Conservation (phyloP, 176 grass and related monocot species). For the Cocos nucifera region DNA sequence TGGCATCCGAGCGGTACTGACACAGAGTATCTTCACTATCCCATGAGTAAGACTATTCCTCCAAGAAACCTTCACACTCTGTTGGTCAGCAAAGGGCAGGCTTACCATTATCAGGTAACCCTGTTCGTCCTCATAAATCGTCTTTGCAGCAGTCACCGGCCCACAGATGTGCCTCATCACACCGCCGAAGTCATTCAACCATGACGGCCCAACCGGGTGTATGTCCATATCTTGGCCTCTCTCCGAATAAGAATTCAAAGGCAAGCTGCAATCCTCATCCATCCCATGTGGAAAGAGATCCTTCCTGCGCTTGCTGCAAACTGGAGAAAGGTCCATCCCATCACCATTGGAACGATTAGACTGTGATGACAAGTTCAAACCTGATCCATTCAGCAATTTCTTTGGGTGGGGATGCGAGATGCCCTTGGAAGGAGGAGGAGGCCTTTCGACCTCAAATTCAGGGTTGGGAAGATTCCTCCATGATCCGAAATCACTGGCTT, state of each 20-base stretch:
- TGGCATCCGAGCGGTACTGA: slow-evolving; percentile 54
- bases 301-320: slow-evolving; percentile 73
- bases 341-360: slow-evolving; percentile 67
- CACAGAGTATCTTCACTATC: slow-evolving; percentile 83
- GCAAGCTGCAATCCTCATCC: slow-evolving; percentile 77
- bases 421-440: slow-evolving; percentile 28
- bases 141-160: slow-evolving; percentile 81
- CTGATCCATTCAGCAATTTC: slow-evolving; percentile 62
- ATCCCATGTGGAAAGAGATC: slow-evolving; percentile 45
- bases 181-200: slow-evolving; percentile 66
- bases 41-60: slow-evolving; percentile 73
- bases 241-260: slow-evolving; percentile 36
- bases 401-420: slow-evolving; percentile 40
- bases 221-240: slow-evolving; percentile 56
- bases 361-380: slow-evolving; percentile 72
- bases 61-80: slow-evolving; percentile 92
- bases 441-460: slow-evolving; percentile 77
- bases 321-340: slow-evolving; percentile 79
- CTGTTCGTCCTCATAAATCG: slow-evolving; percentile 79
- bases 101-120: slow-evolving; percentile 84
- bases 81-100: slow-evolving; percentile 84
- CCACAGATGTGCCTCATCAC: slow-evolving; percentile 69
- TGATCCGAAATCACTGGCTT: slow-evolving; percentile 85
- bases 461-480: slow-evolving; percentile 80
- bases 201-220: slow-evolving; percentile 44